Evolutionary conservation across 495 filamentous ascomycete species (phyloP).

Genomic region (Talaromyces ruber): DNA sequence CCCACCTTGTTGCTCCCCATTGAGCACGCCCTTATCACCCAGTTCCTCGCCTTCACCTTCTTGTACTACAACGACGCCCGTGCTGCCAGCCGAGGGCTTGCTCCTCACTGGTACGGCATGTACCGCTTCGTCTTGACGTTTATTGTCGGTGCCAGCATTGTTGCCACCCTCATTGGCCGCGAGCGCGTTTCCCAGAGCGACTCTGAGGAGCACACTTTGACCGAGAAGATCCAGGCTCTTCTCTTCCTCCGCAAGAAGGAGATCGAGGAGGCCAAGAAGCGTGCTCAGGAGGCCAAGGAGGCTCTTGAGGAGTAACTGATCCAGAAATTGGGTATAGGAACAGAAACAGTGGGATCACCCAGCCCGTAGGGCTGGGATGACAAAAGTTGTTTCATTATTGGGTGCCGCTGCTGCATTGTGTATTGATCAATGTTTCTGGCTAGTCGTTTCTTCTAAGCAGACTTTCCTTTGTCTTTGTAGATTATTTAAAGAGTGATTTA

Average conservation of each 20-base stretch:
- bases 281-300: conserved; percentile 33
- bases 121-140: conserved; percentile 97
- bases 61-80: conserved; percentile 85
- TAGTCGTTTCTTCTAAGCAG: neutral
- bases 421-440: neutral
- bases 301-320: conserved; percentile 24
- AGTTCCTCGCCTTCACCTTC: conserved; percentile 82
- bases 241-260: conserved; percentile 51
- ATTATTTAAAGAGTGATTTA: neutral
- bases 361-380: neutral
- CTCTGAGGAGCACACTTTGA: conserved; percentile 33
- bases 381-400: neutral
- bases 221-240: conserved; percentile 58
- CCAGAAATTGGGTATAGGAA: neutral
- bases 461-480: conserved; percentile 1
- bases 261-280: conserved; percentile 50
- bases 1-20: conserved; percentile 81
- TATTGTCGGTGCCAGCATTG: conserved; percentile 78
- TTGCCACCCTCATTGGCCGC: conserved; percentile 78
- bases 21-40: conserved; percentile 80
- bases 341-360: neutral
- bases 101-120: conserved; percentile 83
- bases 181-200: conserved; percentile 67
- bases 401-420: neutral
- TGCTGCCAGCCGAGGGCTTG: conserved; percentile 68